Base-by-base conservation (phyloP, 2,329 filamentous ascomycete species). In the Fonsecaea nubica region DNA sequence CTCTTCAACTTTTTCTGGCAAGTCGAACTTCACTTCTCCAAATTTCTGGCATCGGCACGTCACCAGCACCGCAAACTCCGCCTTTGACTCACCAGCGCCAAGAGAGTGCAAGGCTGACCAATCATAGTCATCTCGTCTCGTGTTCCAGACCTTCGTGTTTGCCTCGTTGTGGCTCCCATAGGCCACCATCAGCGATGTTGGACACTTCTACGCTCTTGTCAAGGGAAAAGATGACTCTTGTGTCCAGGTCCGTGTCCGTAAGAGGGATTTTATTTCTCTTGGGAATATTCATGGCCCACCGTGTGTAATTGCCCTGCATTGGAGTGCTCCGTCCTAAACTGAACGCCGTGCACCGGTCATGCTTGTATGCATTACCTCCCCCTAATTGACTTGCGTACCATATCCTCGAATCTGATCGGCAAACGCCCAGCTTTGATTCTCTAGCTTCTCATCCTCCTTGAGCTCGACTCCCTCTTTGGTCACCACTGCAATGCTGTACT, bases 401-500 rank as follows among this genome's bases (percentile, higher is more conserved):
- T 99, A 99, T 53, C 95, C 95, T 80, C 88, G 90, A 79, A 99
- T 97, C 74, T 90, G 87, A 78, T 98, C 94, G 30, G 95, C 95
- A 83, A 99, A 99, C 59, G 92, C 93, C 95, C 94, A 98, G 86
- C 93, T 97, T 86, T 98, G 94, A 75, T 89, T 86, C 85, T 98
- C 93, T 72, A 99, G 85, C 85, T 93, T 89, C 84, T 96, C 91
- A 74, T 91, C 83, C 80, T 96, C 88, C 79, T 89, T 90, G 72
- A 97, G 78, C 63, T 96, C 90, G 66, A 98, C 89, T 36, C 90
- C 89, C 57, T 92, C 92, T 81, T 92, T 91, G 63, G 92, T 95
- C 64, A 99, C 86, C 62, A 98, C 86, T 21, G 94, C 94, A 77
- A 98, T 89, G 71, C 92, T 95, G 83, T 97, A 99, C 73, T 87